phyloP scores from a whole-genome alignment of 306 rosid species.

The Casuarina glauca region DNA sequence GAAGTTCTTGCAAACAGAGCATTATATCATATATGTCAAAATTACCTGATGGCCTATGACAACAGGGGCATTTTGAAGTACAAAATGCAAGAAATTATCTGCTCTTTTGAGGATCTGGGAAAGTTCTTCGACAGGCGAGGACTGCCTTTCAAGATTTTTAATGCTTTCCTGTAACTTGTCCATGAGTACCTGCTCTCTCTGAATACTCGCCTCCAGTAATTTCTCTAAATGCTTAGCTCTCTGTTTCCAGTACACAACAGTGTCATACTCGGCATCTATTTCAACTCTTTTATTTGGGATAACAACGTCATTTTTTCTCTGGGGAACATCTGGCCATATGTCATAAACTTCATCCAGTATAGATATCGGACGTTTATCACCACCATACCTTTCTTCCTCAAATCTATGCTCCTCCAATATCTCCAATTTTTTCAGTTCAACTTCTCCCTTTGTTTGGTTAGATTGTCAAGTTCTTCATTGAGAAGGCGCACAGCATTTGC shows the following conservation, averaged over 20 bases:
- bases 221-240: conserved; percentile 59
- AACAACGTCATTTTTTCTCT: conserved; percentile 58
- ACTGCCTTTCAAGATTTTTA: conserved; percentile 63
- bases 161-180: conserved; percentile 79
- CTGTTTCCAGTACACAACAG: conserved; percentile 81
- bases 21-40: neutral
- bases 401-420: conserved; percentile 74
- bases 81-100: conserved; percentile 87
- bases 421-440: conserved; percentile 84
- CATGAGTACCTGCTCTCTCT: conserved; percentile 65
- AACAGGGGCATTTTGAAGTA: conserved; percentile 96
- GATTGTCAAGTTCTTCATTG: conserved; percentile 77
- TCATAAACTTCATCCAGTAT: conserved; percentile 81
- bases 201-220: conserved; percentile 66
- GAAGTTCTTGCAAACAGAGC: neutral
- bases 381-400: conserved; percentile 69
- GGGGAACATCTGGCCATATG: conserved; percentile 71
- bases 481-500: conserved; percentile 88
- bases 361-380: conserved; percentile 81
- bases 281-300: conserved; percentile 71
- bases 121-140: conserved; percentile 88
- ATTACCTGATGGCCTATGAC: conserved; percentile 98
- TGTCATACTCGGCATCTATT: conserved; percentile 77
- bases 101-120: conserved; percentile 86
- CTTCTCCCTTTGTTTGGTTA: conserved; percentile 71